phyloP scores from a whole-genome alignment of 2,329 filamentous ascomycete species.

The Microcera coccophila region DNA sequence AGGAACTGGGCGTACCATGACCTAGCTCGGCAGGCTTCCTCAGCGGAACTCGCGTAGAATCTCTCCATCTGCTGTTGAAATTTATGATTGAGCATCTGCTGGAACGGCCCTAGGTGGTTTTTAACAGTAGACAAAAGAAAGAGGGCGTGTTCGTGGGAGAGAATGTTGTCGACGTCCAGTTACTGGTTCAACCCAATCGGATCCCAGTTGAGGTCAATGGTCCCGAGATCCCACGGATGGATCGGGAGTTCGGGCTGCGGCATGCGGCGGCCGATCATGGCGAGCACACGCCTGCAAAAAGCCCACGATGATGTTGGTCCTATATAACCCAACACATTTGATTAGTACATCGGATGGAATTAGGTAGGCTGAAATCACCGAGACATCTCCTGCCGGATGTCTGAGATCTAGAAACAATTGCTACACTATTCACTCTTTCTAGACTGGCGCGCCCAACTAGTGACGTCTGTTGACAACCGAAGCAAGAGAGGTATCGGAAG shows the following conservation, averaged over 20 bases:
- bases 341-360: no score
- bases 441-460: no score
- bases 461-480: no score
- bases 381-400: no score
- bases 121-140: conserved; percentile 22
- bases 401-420: no score
- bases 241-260: conserved; percentile 20
- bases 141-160: conserved; percentile 20
- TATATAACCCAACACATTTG: conserved; percentile 28
- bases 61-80: conserved; percentile 19
- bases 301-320: conserved; percentile 25
- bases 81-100: conserved; percentile 17
- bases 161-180: conserved; percentile 19
- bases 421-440: no score
- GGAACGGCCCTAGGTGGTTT: conserved; percentile 19
- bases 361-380: no score
- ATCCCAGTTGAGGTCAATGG: conserved; percentile 18
- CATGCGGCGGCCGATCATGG: conserved; percentile 22
- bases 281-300: conserved; percentile 22
- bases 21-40: conserved; percentile 13
- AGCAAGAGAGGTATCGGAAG: no score
- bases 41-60: conserved; percentile 18
- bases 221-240: conserved; percentile 24
- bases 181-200: conserved; percentile 18
- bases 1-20: conserved; percentile 34